A percentile compares a stretch with the other conserved stretches of the same genome.
Conservation (phyloP, 768 basidiomycete species). For the Clavulina sp. region DNA sequence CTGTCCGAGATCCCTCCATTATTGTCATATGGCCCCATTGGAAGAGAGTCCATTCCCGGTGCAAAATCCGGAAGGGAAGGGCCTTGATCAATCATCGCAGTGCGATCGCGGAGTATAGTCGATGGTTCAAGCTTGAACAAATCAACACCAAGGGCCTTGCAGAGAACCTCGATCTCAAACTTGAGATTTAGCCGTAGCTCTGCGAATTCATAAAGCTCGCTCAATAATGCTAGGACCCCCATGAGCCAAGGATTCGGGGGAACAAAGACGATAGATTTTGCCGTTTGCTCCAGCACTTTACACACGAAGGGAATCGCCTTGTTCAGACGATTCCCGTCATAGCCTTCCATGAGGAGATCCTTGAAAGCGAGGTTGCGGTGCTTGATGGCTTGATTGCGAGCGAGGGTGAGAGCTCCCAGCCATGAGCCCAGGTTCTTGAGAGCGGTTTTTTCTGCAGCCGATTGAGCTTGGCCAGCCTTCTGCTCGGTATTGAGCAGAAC, state of each 20-base stretch:
- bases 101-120: constrained; percentile 61
- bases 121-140: constrained; percentile 73
- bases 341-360: constrained; percentile 91
- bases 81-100: constrained; percentile 38
- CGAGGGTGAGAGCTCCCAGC: constrained; percentile 87
- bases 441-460: constrained; percentile 68
- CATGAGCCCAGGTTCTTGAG: constrained; percentile 92
- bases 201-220: constrained; percentile 92
- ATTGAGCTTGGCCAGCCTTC: constrained; percentile 63
- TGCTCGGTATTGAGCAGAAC: constrained; percentile 71
- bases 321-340: constrained; percentile 74
- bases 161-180: constrained; percentile 95
- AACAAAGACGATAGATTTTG: constrained; percentile 80
- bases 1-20: too few relatives aligned
- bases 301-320: constrained; percentile 97
- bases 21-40: constrained; percentile 53
- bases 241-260: constrained; percentile 98
- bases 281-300: constrained; percentile 84
- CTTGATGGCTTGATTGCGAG: constrained; percentile 80
- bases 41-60: constrained; percentile 58
- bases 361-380: constrained; percentile 92
- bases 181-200: constrained; percentile 93
- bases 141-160: constrained; percentile 78
- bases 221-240: constrained; percentile 80
- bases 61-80: constrained; percentile 64